Conservation (phyloP, 192 early-diverging fungal genomes). For the Linnemannia exigua region DNA sequence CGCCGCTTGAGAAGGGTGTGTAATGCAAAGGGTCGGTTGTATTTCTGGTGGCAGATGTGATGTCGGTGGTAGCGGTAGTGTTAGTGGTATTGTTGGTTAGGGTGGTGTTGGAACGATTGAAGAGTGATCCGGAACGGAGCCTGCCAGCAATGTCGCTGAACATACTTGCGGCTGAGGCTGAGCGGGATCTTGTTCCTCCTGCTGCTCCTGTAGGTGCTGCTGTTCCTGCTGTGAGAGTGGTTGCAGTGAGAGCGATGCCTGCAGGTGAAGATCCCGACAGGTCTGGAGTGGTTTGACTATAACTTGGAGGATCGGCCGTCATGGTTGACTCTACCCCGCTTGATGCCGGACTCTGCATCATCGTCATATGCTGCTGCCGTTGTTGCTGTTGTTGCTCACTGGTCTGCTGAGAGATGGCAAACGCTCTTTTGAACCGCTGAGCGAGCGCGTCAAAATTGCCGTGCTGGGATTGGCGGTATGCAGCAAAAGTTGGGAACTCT, state of each 20-base stretch:
- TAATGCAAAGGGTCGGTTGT: background rate
- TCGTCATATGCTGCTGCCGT: background rate
- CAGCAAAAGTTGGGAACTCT: conserved; percentile 41
- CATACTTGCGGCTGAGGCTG: conserved; percentile 40
- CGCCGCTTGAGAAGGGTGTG: background rate
- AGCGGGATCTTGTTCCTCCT: conserved; percentile 25
- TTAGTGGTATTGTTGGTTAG: background rate
- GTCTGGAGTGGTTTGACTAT: background rate
- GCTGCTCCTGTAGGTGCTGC: conserved; percentile 18
- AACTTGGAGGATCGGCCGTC: background rate
- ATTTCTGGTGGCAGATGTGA: background rate
- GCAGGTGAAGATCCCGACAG: background rate
- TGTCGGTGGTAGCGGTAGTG: background rate
- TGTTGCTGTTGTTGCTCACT: conserved; percentile 23
- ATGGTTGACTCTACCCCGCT: background rate
- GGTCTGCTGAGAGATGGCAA: conserved; percentile 28
- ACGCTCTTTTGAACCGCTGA: conserved; percentile 35
- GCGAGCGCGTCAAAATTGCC: conserved; percentile 42
- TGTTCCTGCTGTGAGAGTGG: background rate
- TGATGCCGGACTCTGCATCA: background rate
- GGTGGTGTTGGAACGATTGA: conserved; percentile 11
- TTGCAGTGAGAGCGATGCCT: background rate
- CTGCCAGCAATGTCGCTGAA: conserved; percentile 47
- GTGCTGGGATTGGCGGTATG: conserved; percentile 44
- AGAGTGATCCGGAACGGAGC: conserved; percentile 33